Evolutionary conservation across 371 early-diverging fungal genomes (phyloP), one percentile per base, ranked within the genome.

Genomic region (Actinomucor elegans): DNA sequence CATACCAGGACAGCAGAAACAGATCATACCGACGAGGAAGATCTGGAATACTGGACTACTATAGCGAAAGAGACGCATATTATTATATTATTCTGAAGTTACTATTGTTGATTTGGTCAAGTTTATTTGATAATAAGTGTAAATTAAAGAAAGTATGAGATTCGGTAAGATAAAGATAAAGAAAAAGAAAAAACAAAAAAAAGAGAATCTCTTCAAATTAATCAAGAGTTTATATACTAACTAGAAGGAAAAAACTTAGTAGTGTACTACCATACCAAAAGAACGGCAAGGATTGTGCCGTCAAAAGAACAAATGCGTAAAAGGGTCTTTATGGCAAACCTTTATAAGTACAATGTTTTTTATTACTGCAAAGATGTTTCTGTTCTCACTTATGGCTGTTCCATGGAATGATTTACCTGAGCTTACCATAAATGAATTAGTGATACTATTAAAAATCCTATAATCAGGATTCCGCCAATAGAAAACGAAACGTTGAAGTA

Each of bases 1-100:
- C 44, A 44, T 44, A 18, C 44, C 92, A 15, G 92, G 89, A 53
- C 86, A 85, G 49, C 83, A 79, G 75, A 89, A 89, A 57, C 88
- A 87, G 53, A 87, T 80, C 40, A 89, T 69, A 26, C 86, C 84
- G 42, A 89, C 77, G 29, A 88, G 64, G 41, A 86, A 60, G 47
- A 89, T 76, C 61, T 89, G 89, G 55, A 75, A 69, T 59, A 77
- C 56, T 6, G 86, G 79, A 37, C 48, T 48, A 38, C 52, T 57
- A 15, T 62, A 62, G 43, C 68, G 75, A 70, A 80, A 21, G 18
- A 44, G 29, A 31, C 31, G n/a, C n/a, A n/a, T n/a, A n/a, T n/a
- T n/a, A n/a, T n/a, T n/a, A n/a, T n/a, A n/a, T n/a, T n/a, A n/a
- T n/a, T n/a, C n/a, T n/a, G n/a, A n/a, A n/a, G n/a, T 40, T 20